phyloP scores from a whole-genome alignment of 2,329 filamentous ascomycete genomes.

The Fusarium guadeloupense region DNA sequence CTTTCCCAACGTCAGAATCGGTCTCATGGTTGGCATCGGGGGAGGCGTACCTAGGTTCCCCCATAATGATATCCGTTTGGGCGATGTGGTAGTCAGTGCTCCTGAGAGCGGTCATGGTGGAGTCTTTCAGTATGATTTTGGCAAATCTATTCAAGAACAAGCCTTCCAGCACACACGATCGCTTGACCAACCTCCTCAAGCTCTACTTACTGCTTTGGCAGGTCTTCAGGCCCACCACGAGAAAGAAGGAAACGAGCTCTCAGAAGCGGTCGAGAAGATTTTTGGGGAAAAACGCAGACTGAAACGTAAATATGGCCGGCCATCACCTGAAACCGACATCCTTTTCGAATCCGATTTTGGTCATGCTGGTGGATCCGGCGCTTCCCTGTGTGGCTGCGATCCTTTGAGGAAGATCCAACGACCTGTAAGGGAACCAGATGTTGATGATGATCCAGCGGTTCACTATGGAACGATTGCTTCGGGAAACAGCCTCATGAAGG shows the following conservation, averaged over 20 bases:
- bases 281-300: neutral
- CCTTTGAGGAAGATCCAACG: neutral
- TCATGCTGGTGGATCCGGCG: no score
- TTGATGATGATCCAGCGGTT: neutral
- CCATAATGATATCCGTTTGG: neutral
- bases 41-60: neutral
- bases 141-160: neutral
- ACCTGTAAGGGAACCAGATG: neutral
- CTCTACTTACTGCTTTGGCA: neutral
- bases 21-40: neutral
- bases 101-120: neutral
- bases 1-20: neutral
- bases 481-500: conserved; percentile 49
- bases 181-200: neutral
- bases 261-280: neutral
- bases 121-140: neutral
- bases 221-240: neutral
- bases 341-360: neutral
- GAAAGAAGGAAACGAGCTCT: neutral
- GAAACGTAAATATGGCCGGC: neutral
- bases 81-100: neutral
- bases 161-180: neutral
- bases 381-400: neutral
- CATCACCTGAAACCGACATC: neutral
- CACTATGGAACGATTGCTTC: conserved; percentile 36